These are phyloP conservation scores for Lophium mytilinum DNA, from an alignment of 495 filamentous ascomycete species.

Conservation along the genomic window DNA sequence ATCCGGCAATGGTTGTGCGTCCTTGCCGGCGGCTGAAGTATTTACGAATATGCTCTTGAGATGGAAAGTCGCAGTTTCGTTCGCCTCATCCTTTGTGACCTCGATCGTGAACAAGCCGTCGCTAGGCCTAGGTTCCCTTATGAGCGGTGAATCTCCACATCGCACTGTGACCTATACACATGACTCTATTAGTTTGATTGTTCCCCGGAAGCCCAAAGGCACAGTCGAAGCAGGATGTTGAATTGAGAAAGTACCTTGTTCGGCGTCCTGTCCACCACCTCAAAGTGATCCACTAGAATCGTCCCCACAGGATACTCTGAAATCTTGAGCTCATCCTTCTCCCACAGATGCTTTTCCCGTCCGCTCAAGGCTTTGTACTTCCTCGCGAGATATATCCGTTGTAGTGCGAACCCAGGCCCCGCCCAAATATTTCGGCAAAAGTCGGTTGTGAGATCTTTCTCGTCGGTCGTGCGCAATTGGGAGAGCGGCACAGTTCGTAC, in stretches of 20 bases:
- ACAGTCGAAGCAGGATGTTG: neutral
- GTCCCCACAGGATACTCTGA: conserved; percentile 21
- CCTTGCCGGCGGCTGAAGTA: conserved; percentile 15
- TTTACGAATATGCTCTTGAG: conserved; percentile 26
- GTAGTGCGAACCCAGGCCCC: conserved; percentile 23
- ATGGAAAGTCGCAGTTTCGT: conserved; percentile 22
- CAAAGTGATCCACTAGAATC: conserved; percentile 26
- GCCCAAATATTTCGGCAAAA: conserved; percentile 24
- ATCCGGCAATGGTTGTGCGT: conserved; percentile 13
- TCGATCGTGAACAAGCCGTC: conserved; percentile 26
- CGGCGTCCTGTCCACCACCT: conserved; percentile 20
- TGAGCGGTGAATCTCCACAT: conserved; percentile 20
- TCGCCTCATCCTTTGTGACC: conserved; percentile 20
- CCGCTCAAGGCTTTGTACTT: conserved; percentile 18
- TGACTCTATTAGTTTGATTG: neutral
- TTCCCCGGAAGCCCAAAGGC: neutral
- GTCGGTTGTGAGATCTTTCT: conserved; percentile 11
- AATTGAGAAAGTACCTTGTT: conserved; percentile 18
- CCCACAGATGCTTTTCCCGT: conserved; percentile 17
- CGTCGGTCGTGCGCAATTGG: conserved; percentile 18
- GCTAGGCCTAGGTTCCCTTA: conserved; percentile 5
- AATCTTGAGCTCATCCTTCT: conserved; percentile 12
- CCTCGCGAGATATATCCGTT: conserved; percentile 21
- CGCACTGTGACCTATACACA: conserved; percentile 17
- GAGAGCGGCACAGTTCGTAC: conserved; percentile 18